These are phyloP conservation scores for Sarocladium brachiariae DNA, from an alignment of 2,329 filamentous ascomycete species.

Conservation along the genomic window DNA sequence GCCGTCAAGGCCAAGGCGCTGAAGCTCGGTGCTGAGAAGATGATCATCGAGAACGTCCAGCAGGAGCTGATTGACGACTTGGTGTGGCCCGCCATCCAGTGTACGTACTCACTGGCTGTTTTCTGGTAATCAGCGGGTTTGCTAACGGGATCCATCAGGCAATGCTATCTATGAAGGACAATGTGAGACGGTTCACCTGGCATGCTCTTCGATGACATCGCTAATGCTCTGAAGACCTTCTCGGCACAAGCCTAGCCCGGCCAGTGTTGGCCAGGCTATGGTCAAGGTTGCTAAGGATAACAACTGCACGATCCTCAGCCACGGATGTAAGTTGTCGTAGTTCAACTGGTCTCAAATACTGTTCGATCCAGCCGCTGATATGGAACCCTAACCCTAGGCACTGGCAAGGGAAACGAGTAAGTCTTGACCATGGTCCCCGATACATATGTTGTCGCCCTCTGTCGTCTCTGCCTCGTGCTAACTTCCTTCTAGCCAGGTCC, in stretches of 20 bases:
- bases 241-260: conserved; percentile 51
- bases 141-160: conserved; percentile 12
- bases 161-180: conserved; percentile 55
- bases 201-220: not conserved
- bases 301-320: conserved; percentile 31
- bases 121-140: not conserved
- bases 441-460: too few relatives aligned
- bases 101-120: conserved; percentile 18
- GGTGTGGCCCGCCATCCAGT: conserved; percentile 68
- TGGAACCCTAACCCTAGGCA: not conserved
- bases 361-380: conserved; percentile 11
- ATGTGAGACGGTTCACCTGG: conserved; percentile 13
- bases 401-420: conserved; percentile 11
- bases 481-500: conserved; percentile 19
- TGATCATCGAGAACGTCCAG: conserved; percentile 53
- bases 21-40: conserved; percentile 20
- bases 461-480: conserved; percentile 8
- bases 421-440: conserved; percentile 1
- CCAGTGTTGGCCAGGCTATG: conserved; percentile 59
- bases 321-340: conserved; percentile 34
- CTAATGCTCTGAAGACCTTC: conserved; percentile 16
- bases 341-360: not conserved
- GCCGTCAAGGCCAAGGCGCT: conserved; percentile 59
- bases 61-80: conserved; percentile 69
- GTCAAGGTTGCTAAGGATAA: conserved; percentile 35